Base-by-base conservation (phyloP, 192 early-diverging fungal species). In the Backusella morwellensis region DNA sequence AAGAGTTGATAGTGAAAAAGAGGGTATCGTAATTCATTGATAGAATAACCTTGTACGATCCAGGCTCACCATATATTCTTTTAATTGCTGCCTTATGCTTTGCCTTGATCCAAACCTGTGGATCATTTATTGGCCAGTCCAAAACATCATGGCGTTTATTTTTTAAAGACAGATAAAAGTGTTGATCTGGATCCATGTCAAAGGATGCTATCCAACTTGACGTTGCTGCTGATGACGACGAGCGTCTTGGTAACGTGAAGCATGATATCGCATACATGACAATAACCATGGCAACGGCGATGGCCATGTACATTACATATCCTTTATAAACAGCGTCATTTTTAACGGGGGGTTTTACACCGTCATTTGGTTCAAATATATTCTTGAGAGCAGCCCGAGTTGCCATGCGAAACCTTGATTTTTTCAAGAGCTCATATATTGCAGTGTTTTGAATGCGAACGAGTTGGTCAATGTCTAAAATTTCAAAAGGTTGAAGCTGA, bases 381-480 rank as follows among this genome's bases (percentile, higher is more conserved):
- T 41, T 54, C 12, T 36, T 69, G 44, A 21, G 21, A 26, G 29
- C 26, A 11, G 73, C 72, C 15, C 72, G 77, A 14, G 40, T 44
- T 41, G 40, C 66, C 50, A 74, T 44, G 34, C 77, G 44, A 34
- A 50, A 32, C 6, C 77, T 66, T 19, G 77, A 70, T 44, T 73
- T 47, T 35, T 69, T 74, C 66, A 79, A 50, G 44, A 74, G 36
- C 35, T 74, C 67, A 32, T 59, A 74, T 6, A 79, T 68, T 6
- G 68, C 73, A 7, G 40, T 54, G 23, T 75, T 73, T 7, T 74
- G 66, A 12, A 79, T 52, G 5, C 23, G 36, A 23, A 26, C 23
- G 66, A 79, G 63, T 34, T 79, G 77, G 12, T 74, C 73, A 1
- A 79, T 40, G 3, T 73, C 70, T n/a, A 79, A 21, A 17, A 79